Conservation (phyloP, 805 yeast species). For the Myxozyma nipponensis region DNA sequence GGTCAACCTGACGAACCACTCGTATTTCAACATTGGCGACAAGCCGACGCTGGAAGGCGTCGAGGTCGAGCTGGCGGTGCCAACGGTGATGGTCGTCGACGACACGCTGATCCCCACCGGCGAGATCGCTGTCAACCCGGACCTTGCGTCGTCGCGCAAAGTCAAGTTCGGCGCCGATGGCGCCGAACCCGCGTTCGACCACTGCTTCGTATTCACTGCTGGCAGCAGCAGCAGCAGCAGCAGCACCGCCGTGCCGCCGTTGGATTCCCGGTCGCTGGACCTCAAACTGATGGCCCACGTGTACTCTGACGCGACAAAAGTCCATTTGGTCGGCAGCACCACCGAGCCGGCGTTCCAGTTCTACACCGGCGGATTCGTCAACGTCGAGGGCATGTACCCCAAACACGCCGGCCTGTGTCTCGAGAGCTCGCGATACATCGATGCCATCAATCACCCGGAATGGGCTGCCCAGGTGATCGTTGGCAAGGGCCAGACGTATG, state of each 20-base stretch:
- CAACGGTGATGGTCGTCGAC: slow-evolving; percentile 45
- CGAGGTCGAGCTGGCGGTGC: slow-evolving; percentile 41
- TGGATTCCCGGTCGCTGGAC: slow-evolving; percentile 48
- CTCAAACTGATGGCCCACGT: slow-evolving; percentile 44
- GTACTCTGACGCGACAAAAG: slow-evolving; percentile 44
- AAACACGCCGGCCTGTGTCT: slow-evolving; percentile 54
- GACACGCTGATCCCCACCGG: slow-evolving; percentile 49
- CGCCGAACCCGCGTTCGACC: slow-evolving; percentile 41
- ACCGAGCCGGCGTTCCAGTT: slow-evolving; percentile 68
- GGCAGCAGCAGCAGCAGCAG: too few relatives aligned
- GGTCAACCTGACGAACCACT: slow-evolving; percentile 58
- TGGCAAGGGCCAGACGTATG: slow-evolving; percentile 51
- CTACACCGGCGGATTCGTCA: slow-evolving; percentile 56
- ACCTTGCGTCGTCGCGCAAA: slow-evolving; percentile 29
- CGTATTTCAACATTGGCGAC: slow-evolving; percentile 50
- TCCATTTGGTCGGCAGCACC: slow-evolving; percentile 45
- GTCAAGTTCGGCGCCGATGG: slow-evolving; percentile 36
- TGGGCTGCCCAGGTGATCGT: slow-evolving; percentile 51
- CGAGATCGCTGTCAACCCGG: slow-evolving; percentile 34
- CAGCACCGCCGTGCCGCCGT: slow-evolving; percentile 26
- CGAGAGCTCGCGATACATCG: slow-evolving; percentile 57
- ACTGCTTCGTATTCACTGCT: slow-evolving; percentile 46
- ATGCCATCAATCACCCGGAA: slow-evolving; percentile 48
- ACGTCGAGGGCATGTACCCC: slow-evolving; percentile 34
- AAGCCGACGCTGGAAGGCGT: slow-evolving; percentile 39